Conservation (phyloP, 306 rosid species). For the Echinosophora koreensis region DNA sequence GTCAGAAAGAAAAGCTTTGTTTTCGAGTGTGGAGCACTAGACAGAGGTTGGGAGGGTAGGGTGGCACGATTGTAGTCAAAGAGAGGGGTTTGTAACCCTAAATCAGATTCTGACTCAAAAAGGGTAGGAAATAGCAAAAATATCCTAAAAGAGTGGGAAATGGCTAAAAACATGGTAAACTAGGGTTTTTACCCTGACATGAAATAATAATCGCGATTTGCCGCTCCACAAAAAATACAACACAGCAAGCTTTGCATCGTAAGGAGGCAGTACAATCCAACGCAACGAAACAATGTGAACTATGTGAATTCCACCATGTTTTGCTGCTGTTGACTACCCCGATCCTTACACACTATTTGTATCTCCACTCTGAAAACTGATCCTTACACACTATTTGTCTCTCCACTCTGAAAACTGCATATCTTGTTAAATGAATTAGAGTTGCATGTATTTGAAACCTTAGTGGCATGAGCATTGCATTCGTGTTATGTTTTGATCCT, state of each 20-base stretch:
- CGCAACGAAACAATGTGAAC: no score
- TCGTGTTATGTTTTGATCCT: slow-evolving; percentile 40
- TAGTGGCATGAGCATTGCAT: slow-evolving; percentile 32
- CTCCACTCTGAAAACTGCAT: slow-evolving; percentile 28
- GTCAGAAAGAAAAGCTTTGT: no score
- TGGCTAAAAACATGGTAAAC: background rate
- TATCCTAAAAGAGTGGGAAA: background rate
- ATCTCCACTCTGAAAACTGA: slow-evolving; percentile 32
- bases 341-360: slow-evolving; percentile 18
- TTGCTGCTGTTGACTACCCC: no score
- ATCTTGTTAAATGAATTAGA: slow-evolving; percentile 25
- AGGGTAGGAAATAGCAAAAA: background rate
- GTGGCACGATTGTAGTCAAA: no score
- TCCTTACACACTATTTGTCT: slow-evolving; percentile 30
- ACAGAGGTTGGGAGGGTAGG: background rate
- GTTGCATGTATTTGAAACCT: slow-evolving; percentile 35
- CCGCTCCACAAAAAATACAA: background rate
- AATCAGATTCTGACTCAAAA: background rate
- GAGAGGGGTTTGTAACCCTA: background rate
- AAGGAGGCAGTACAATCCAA: no score
- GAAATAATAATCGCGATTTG: background rate
- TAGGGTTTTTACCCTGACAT: background rate
- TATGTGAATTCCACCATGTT: no score
- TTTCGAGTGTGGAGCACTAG: background rate
- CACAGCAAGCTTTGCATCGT: no score